phyloP scores from a whole-genome alignment of 2,329 filamentous ascomycete species.

The Exserohilum rostratum region DNA sequence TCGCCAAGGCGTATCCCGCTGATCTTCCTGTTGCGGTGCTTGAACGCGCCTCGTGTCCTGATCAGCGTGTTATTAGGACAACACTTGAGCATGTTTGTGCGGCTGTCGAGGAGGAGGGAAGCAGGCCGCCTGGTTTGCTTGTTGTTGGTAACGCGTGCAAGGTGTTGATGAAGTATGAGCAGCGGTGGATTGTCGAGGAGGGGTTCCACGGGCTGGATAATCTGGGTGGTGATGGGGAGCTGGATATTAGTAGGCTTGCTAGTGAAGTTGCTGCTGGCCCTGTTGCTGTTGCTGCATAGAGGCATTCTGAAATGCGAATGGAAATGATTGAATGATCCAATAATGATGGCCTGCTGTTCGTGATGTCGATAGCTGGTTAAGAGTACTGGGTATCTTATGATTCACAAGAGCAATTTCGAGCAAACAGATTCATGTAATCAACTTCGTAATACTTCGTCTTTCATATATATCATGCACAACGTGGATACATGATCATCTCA shows the following conservation, averaged over 20 bases:
- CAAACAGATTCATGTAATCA: neutral
- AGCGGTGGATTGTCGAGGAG: conserved; percentile 85
- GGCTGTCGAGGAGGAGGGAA: conserved; percentile 88
- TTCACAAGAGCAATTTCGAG: too few species aligned
- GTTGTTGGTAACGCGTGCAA: conserved; percentile 86
- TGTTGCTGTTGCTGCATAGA: conserved; percentile 14
- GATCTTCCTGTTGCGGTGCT: conserved; percentile 90
- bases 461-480: neutral
- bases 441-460: neutral
- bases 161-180: conserved; percentile 67
- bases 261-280: conserved; percentile 12
- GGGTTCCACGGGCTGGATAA: conserved; percentile 76
- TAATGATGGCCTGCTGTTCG: too few species aligned
- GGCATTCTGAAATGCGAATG: too few species aligned
- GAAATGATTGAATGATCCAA: neutral
- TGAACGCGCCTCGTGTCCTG: conserved; percentile 90
- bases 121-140: conserved; percentile 83
- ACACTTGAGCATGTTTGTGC: conserved; percentile 78
- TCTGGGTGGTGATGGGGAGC: conserved; percentile 28
- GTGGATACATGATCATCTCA: neutral
- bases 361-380: too few species aligned
- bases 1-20: conserved; percentile 66
- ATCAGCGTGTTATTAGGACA: conserved; percentile 90
- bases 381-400: too few species aligned
- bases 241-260: conserved; percentile 27